Percentiles rank a stretch among this genome's conserved stretches.
These are phyloP conservation scores for Ustulina deusta DNA, from an alignment of 2,329 filamentous ascomycete genomes.

Conservation along the genomic window DNA sequence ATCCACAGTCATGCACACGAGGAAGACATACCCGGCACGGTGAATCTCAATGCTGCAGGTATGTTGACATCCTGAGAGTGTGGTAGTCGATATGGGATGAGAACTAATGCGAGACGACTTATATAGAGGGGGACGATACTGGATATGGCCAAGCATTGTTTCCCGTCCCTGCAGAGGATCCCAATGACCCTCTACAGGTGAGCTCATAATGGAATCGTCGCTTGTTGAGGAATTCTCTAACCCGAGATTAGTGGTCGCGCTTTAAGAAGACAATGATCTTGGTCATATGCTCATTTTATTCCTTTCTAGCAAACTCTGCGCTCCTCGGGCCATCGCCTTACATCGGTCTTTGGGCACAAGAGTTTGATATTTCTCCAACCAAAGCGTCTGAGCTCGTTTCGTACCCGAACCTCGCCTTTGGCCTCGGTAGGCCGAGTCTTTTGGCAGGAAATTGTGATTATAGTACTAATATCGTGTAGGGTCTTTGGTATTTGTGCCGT, in stretches of 20 bases:
- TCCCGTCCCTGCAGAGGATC: conserved; percentile 48
- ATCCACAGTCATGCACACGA: conserved; percentile 50
- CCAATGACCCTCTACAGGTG: conserved; percentile 49
- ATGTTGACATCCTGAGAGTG: conserved; percentile 25
- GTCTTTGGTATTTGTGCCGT: conserved; percentile 67
- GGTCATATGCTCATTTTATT: conserved; percentile 66
- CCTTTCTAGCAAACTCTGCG: conserved; percentile 69
- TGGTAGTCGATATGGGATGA: background rate
- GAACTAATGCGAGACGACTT: conserved; percentile 13
- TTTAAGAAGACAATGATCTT: conserved; percentile 71
- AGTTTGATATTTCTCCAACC: conserved; percentile 64
- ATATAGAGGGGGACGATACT: conserved; percentile 48
- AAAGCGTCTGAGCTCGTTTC: conserved; percentile 67
- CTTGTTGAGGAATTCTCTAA: conserved; percentile 24
- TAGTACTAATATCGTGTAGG: conserved; percentile 45
- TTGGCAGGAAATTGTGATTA: background rate
- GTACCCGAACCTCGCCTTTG: conserved; percentile 71
- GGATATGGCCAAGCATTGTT: conserved; percentile 48
- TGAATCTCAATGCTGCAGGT: conserved; percentile 47
- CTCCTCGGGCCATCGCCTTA: conserved; percentile 70
- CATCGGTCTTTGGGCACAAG: conserved; percentile 64
- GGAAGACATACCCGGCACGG: conserved; percentile 47
- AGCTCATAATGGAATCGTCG: conserved; percentile 11
- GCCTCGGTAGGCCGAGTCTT: conserved; percentile 57
- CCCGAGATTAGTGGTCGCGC: conserved; percentile 60